Conservation (phyloP, 1,284 basidiomycete genomes). For the Trametes pubescens region DNA sequence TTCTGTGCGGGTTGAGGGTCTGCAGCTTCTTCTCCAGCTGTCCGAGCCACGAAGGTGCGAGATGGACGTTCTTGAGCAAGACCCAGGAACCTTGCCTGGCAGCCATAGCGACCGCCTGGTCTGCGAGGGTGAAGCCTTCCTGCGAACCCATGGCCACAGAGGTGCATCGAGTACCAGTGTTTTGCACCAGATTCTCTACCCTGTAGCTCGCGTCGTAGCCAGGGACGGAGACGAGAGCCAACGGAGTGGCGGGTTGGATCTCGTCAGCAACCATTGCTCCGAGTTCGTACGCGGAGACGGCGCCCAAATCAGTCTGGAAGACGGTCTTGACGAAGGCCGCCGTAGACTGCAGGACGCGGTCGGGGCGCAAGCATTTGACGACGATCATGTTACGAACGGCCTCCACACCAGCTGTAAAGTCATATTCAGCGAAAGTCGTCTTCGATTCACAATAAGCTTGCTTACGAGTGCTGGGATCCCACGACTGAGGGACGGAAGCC, state of each 20-base stretch:
- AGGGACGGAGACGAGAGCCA: constrained; percentile 92
- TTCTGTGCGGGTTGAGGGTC: constrained; percentile 85
- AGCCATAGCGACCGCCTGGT: constrained; percentile 92
- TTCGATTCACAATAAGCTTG: constrained; percentile 34
- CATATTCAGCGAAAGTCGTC: neutral
- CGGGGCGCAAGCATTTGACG: constrained; percentile 91
- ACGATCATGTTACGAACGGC: constrained; percentile 81
- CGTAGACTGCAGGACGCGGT: constrained; percentile 86
- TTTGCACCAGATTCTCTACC: constrained; percentile 88
- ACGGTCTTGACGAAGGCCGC: constrained; percentile 77
- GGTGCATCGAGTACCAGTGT: constrained; percentile 76
- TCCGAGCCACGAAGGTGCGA: constrained; percentile 93
- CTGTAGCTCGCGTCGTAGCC: constrained; percentile 98
- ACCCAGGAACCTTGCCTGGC: constrained; percentile 95
- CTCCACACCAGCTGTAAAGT: constrained; percentile 66
- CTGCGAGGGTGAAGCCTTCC: constrained; percentile 94
- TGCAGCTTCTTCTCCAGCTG: constrained; percentile 97
- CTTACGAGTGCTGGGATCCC: constrained; percentile 79
- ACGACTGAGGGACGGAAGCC: constrained; percentile 74
- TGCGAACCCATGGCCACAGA: constrained; percentile 98
- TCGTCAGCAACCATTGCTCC: constrained; percentile 81
- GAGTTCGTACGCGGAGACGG: constrained; percentile 78
- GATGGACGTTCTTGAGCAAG: constrained; percentile 94
- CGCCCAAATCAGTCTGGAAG: constrained; percentile 84
- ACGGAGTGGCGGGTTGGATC: constrained; percentile 80